A percentile compares a stretch with the other conserved stretches of the same genome.
Conservation (phyloP, 208 protist genomes). For the Trypanosoma melophagium region DNA sequence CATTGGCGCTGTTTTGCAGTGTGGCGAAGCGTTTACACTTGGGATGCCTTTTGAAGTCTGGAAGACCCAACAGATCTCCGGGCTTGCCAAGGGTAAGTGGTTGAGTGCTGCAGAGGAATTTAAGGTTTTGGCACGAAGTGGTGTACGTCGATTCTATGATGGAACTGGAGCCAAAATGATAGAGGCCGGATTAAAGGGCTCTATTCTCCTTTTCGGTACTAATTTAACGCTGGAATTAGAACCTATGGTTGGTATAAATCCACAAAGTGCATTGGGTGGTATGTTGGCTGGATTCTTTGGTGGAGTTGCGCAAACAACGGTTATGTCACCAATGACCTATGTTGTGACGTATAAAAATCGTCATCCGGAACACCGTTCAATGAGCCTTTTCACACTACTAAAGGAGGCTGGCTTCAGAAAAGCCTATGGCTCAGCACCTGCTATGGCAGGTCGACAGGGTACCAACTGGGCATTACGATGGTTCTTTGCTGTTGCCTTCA, state of each 20-base stretch:
- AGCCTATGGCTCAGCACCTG: slow-evolving; percentile 21
- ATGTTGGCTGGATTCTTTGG: slow-evolving; percentile 36
- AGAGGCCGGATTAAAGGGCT: slow-evolving; percentile 39
- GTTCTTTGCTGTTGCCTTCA: slow-evolving; percentile 35
- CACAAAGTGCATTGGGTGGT: slow-evolving; percentile 25
- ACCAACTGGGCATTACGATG: slow-evolving; percentile 48
- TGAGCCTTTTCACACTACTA: slow-evolving; percentile 18
- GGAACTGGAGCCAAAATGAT: slow-evolving; percentile 40
- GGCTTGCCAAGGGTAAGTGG: slow-evolving; percentile 22
- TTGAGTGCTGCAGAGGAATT: slow-evolving; percentile 17
- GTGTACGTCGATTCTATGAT: slow-evolving; percentile 30
- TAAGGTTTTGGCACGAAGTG: slow-evolving; percentile 14
- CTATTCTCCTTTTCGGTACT: slow-evolving; percentile 43
- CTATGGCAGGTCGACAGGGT: slow-evolving; percentile 34
- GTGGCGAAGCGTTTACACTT: slow-evolving; percentile 31
- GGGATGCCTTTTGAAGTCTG: slow-evolving; percentile 52
- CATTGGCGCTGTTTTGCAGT: slow-evolving; percentile 34
- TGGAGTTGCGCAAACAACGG: slow-evolving; percentile 29
- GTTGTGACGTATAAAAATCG: slow-evolving; percentile 38
- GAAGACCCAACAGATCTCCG: slow-evolving; percentile 32
- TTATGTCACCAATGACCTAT: slow-evolving; percentile 39
- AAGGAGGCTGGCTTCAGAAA: slow-evolving; percentile 19
- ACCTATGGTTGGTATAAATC: slow-evolving; percentile 23
- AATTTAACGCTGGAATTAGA: slow-evolving; percentile 31
- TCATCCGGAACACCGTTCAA: slow-evolving; percentile 18